Conservation (phyloP, 768 basidiomycete species). For the Chalciporus piperatus region DNA sequence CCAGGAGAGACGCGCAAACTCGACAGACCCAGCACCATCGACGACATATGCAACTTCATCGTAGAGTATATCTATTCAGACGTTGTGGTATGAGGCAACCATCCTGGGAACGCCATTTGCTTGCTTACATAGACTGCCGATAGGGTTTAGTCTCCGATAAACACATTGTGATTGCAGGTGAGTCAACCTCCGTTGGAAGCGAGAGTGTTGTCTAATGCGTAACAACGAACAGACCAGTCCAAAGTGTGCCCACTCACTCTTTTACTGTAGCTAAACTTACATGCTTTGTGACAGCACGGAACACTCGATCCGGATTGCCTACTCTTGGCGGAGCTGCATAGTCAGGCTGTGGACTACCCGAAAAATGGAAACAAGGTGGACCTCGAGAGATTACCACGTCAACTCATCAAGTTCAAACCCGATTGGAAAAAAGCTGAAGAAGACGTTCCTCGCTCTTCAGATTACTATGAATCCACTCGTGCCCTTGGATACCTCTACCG, state of each 20-base stretch:
- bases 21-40: conserved; percentile 49
- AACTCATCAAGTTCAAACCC: conserved; percentile 65
- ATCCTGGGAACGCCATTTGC: background rate
- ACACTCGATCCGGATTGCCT: conserved; percentile 57
- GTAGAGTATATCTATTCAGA: conserved; percentile 85
- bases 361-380: conserved; percentile 72
- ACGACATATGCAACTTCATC: conserved; percentile 77
- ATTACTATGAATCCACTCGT: conserved; percentile 69
- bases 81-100: conserved; percentile 51
- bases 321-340: conserved; percentile 54
- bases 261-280: conserved; percentile 3
- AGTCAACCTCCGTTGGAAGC: conserved; percentile 16
- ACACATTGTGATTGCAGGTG: conserved; percentile 70
- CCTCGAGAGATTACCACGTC: conserved; percentile 48
- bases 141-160: conserved; percentile 70
- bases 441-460: conserved; percentile 47
- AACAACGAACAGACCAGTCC: conserved; percentile 59
- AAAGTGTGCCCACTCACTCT: conserved; percentile 38
- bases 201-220: background rate
- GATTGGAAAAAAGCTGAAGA: conserved; percentile 75
- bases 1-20: conserved; percentile 37
- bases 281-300: conserved; percentile 44
- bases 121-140: conserved; percentile 9
- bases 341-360: conserved; percentile 74
- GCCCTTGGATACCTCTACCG: conserved; percentile 76